phyloP scores from a whole-genome alignment of 164 flowering plant genomes.

The Saururus chinensis region DNA sequence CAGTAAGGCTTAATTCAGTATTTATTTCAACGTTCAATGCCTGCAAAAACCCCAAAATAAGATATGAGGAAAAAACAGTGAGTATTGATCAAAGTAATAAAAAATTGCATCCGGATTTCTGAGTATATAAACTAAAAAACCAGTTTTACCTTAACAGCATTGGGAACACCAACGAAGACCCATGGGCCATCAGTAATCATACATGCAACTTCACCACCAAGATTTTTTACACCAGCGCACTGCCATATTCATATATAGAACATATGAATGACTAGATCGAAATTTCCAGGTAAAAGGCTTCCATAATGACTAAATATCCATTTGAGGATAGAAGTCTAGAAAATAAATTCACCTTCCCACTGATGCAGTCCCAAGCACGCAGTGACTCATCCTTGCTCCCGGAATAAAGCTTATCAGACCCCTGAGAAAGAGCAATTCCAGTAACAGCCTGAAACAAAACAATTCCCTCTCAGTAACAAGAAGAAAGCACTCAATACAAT shows the following conservation, averaged over 20 bases:
- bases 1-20: slow-evolving; percentile 51
- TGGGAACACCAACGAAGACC: slow-evolving; percentile 82
- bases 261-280: not conserved
- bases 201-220: slow-evolving; percentile 83
- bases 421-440: slow-evolving; percentile 71
- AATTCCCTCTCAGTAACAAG: not conserved
- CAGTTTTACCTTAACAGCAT: slow-evolving; percentile 61
- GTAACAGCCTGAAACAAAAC: slow-evolving; percentile 41
- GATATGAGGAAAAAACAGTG: not conserved
- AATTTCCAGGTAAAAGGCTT: not conserved
- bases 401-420: slow-evolving; percentile 69
- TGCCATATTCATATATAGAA: slow-evolving; percentile 4
- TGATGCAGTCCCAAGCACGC: slow-evolving; percentile 72
- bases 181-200: slow-evolving; percentile 98
- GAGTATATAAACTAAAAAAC: not conserved
- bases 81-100: too few relatives aligned
- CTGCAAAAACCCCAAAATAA: slow-evolving; percentile 21
- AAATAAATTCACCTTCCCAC: slow-evolving; percentile 55
- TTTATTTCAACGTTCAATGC: slow-evolving; percentile 70
- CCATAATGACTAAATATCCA: too few relatives aligned
- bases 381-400: slow-evolving; percentile 69
- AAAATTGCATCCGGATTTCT: not conserved
- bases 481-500: not conserved
- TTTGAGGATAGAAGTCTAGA: not conserved
- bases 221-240: slow-evolving; percentile 50